Evolutionary conservation across 164 flowering plant species (phyloP).

Genomic region (Chimonanthus salicifolius): DNA sequence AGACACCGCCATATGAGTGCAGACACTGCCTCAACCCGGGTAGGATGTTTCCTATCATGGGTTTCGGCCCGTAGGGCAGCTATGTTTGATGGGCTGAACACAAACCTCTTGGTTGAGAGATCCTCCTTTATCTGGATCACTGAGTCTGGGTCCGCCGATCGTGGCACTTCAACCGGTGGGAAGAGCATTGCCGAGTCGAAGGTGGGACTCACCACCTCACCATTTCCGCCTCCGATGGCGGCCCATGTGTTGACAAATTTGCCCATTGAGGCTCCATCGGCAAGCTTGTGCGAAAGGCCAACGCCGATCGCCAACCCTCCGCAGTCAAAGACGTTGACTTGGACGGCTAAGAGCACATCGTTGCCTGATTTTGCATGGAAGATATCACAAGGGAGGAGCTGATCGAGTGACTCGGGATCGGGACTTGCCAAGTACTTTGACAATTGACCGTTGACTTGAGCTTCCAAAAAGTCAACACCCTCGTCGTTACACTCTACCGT

Average conservation of each 20-base stretch:
- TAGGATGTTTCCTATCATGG: conserved; percentile 5
- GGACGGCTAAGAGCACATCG: conserved; percentile 19
- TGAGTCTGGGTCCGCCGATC: not conserved
- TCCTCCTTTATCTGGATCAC: not conserved
- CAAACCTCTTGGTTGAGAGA: conserved; percentile 17
- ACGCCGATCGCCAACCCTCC: conserved; percentile 34
- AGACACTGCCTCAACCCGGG: conserved; percentile 30
- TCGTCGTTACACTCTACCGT: conserved; percentile 4
- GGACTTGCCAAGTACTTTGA: not conserved
- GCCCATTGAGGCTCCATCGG: conserved; percentile 23
- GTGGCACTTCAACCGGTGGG: conserved; percentile 9
- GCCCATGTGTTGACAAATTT: conserved; percentile 35
- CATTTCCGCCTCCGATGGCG: conserved; percentile 12
- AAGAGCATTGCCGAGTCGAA: conserved; percentile 22
- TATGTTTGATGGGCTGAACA: conserved; percentile 20
- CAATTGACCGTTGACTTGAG: not conserved
- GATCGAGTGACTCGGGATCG: not conserved
- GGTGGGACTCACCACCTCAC: conserved; percentile 2
- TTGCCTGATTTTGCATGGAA: not conserved
- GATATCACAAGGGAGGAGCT: conserved; percentile 17
- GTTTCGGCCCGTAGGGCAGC: conserved; percentile 8
- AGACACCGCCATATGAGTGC: conserved; percentile 23
- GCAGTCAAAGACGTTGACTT: conserved; percentile 31
- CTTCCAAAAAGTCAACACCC: conserved; percentile 5
- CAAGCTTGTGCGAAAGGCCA: conserved; percentile 31